phyloP scores from a whole-genome alignment of 495 filamentous ascomycete genomes.

The Xylaria venustula region DNA sequence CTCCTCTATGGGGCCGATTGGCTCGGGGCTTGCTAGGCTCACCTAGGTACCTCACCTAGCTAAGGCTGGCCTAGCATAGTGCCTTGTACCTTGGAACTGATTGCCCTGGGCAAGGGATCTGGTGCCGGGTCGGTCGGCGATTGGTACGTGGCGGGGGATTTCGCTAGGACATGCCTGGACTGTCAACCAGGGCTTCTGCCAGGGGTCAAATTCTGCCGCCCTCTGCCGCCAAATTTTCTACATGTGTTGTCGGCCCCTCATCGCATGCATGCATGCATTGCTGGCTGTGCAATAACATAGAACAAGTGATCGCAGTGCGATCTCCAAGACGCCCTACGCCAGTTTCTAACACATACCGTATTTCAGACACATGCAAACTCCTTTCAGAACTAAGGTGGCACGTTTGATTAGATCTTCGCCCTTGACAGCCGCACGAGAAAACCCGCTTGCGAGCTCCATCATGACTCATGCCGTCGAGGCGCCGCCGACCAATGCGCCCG shows the following conservation, averaged over 20 bases:
- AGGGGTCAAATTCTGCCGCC: constrained; percentile 18
- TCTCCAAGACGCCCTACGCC: too few species aligned
- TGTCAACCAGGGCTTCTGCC: neutral
- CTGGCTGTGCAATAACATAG: too few species aligned
- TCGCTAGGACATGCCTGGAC: neutral
- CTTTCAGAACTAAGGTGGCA: neutral
- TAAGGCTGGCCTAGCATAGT: too few species aligned
- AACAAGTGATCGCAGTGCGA: too few species aligned
- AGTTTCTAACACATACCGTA: too few species aligned
- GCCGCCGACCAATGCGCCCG: constrained; percentile 18
- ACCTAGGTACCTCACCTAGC: neutral
- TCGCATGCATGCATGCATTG: neutral
- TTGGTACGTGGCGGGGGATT: neutral
- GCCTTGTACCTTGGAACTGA: neutral
- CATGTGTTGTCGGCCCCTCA: neutral
- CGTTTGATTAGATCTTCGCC: neutral
- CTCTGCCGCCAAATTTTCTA: constrained; percentile 31
- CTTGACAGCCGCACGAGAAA: constrained; percentile 9
- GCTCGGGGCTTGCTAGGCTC: neutral
- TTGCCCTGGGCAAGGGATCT: neutral
- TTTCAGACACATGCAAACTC: neutral
- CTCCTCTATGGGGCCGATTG: too few species aligned
- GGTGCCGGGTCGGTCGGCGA: neutral
- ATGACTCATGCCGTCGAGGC: constrained; percentile 20
- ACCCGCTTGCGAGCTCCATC: constrained; percentile 9